Percentiles rank a stretch among this genome's conserved stretches.
phyloP scores from a whole-genome alignment of 1,139 yeast species.

The Hemisphaericaspora xylofermentans region DNA sequence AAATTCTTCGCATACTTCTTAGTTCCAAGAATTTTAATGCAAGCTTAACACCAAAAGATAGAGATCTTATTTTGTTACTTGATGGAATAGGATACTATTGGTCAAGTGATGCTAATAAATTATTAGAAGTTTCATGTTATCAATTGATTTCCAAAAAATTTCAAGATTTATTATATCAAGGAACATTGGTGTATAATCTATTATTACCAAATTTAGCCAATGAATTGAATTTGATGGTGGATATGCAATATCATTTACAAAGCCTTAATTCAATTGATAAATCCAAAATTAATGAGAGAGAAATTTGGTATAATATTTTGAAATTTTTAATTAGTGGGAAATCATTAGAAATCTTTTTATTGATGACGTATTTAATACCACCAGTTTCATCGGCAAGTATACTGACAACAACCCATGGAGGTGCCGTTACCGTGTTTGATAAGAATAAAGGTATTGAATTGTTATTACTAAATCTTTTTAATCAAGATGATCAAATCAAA shows the following conservation, averaged over 20 bases:
- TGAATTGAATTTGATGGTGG: conserved; percentile 46
- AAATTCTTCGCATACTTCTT: conserved; percentile 40
- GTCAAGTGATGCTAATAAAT: conserved; percentile 42
- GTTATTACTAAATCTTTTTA: conserved; percentile 35
- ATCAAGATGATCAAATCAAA: conserved; percentile 40
- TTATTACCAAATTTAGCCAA: conserved; percentile 39
- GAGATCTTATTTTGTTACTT: conserved; percentile 30
- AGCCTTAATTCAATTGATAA: conserved; percentile 24
- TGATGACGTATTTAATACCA: conserved; percentile 45
- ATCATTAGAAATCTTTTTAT: conserved; percentile 41
- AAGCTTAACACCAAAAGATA: conserved; percentile 14
- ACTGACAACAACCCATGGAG: conserved; percentile 43
- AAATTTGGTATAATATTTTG: conserved; percentile 46
- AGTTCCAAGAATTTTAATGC: conserved; percentile 40
- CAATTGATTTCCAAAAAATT: conserved; percentile 41
- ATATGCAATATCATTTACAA: conserved; percentile 45
- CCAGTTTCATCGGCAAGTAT: conserved; percentile 44
- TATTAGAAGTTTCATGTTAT: conserved; percentile 45
- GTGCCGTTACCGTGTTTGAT: conserved; percentile 45
- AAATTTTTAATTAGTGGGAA: conserved; percentile 47
- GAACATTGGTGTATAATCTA: conserved; percentile 34
- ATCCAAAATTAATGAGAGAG: conserved; percentile 30
- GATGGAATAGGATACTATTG: conserved; percentile 49
- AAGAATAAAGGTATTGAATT: conserved; percentile 49
- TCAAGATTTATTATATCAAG: conserved; percentile 36